These are phyloP conservation scores for Phytophthora rubi DNA, from an alignment of 352 stramenopile species.

Conservation along the genomic window DNA sequence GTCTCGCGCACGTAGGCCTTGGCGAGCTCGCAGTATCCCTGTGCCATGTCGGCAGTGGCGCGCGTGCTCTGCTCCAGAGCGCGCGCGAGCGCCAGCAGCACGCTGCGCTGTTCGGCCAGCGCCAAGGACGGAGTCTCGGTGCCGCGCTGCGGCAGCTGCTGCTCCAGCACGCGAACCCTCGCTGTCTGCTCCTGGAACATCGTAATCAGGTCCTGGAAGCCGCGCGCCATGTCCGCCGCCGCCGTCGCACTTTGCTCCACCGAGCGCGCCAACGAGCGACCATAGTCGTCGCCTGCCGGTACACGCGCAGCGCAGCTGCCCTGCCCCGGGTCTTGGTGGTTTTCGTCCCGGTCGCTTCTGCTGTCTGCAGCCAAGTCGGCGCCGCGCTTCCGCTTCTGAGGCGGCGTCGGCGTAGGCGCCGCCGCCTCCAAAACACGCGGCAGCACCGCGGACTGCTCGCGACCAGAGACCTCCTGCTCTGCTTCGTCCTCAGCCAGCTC, in stretches of 20 bases:
- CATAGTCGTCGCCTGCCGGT: constrained; percentile 18
- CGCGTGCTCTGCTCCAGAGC: constrained; percentile 56
- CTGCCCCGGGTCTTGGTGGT: constrained; percentile 1
- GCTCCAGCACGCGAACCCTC: constrained; percentile 30
- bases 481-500: not conserved
- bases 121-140: constrained; percentile 8
- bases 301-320: not conserved
- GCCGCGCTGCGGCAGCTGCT: constrained; percentile 3
- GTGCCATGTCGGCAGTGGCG: constrained; percentile 49
- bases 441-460: not conserved
- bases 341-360: not conserved
- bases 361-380: not conserved
- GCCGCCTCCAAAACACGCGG: not conserved
- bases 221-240: constrained; percentile 49
- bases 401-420: not conserved
- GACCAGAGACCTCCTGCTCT: not conserved
- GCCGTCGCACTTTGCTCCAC: constrained; percentile 61
- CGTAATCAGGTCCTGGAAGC: constrained; percentile 48
- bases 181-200: constrained; percentile 45
- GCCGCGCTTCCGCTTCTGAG: constrained; percentile 23
- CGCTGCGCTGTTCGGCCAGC: constrained; percentile 33
- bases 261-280: constrained; percentile 43
- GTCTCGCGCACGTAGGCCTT: constrained; percentile 36
- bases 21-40: constrained; percentile 50
- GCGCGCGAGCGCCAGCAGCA: constrained; percentile 45